Base-by-base conservation (phyloP, 805 yeast species). In the Candida takata region DNA sequence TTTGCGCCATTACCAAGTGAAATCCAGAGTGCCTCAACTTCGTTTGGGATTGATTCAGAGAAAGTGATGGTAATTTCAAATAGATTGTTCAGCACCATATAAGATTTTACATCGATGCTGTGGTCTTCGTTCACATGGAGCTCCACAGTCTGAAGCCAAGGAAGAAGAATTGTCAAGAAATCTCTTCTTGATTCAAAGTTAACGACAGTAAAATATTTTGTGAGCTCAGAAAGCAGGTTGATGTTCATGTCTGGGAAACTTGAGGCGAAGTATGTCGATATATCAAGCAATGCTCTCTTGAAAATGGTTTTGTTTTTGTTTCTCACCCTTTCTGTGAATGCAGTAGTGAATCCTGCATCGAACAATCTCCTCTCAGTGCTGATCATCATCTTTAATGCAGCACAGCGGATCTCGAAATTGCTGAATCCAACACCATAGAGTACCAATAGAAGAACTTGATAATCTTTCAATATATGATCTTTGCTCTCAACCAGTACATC, bases 1-100 rank as follows among this genome's bases (percentile, higher is more conserved):
- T 74, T 70, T n/a, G 72, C 70, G 5, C 82, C 84, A 33, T 72
- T 75, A 1, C 94, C 95, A n/a, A 92, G 64, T 0, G 97, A 90
- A 5, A 84, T 86, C 99, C 99, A 92, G 16, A 92, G 59, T 0
- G 95, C 95, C 55, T 88, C 97, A 9, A 92, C 85, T 48, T 87
- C 97, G 48, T 81, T 82, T 29, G 85, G 84, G 46, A 85, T 76
- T 11, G 68, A 65, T 31, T 80, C 79, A 34, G 88, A 76, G 47
- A 80, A 84, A 40, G 76, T 76, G 25, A 86, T 76, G 0, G 97
- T 86, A 27, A 92, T 80, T 47, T 85, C 97, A 55, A 88, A 76
- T 36, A 90, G 60, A 44, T 88, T 87, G 42, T 72, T 74, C 45
- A 90, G 51, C 2, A 86, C 85, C 94, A 88, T 85, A 33, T 69